These are phyloP conservation scores for Recurvomyces mirabilis DNA, from an alignment of 495 filamentous ascomycete genomes.

Conservation along the genomic window DNA sequence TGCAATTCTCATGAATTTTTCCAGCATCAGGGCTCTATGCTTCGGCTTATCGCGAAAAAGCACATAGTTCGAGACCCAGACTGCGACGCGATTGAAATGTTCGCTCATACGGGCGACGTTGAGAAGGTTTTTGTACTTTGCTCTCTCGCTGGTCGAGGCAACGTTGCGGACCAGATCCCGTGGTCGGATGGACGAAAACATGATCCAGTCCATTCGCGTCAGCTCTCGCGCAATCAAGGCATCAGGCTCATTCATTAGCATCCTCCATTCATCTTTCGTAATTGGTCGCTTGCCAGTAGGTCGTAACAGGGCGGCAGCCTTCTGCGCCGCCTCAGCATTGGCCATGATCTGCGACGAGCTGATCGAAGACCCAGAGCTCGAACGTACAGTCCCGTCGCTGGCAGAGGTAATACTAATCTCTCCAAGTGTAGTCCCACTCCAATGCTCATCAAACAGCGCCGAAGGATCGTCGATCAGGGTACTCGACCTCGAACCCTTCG, in stretches of 20 bases:
- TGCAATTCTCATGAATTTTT: slow-evolving; percentile 75
- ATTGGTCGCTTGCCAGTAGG: slow-evolving; percentile 49
- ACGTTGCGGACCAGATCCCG: slow-evolving; percentile 89
- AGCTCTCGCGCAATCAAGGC: slow-evolving; percentile 82
- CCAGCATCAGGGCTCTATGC: slow-evolving; percentile 76
- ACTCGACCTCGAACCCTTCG: slow-evolving; percentile 1
- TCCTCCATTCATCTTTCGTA: slow-evolving; percentile 70
- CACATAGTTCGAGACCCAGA: slow-evolving; percentile 83
- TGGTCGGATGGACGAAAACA: slow-evolving; percentile 92
- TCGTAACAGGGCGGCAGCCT: slow-evolving; percentile 54
- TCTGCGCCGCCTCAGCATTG: slow-evolving; percentile 60
- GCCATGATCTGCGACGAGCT: slow-evolving; percentile 39
- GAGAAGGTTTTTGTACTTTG: slow-evolving; percentile 42
- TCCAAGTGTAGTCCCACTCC: slow-evolving; percentile 20
- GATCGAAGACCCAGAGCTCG: slow-evolving; percentile 15
- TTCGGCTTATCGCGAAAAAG: slow-evolving; percentile 92
- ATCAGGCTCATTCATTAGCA: slow-evolving; percentile 67
- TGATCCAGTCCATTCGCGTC: slow-evolving; percentile 91
- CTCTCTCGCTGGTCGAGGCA: slow-evolving; percentile 30
- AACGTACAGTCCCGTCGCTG: slow-evolving; percentile 7
- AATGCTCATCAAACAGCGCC: slow-evolving; percentile 1
- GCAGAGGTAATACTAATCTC: slow-evolving; percentile 16
- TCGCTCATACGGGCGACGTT: slow-evolving; percentile 89
- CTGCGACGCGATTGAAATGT: slow-evolving; percentile 92
- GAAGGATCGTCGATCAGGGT: slow-evolving; percentile 7